Percentiles rank a stretch among this genome's conserved stretches.
Conservation (phyloP, 1,139 yeast species). For the Debaryomyces fabryi region DNA sequence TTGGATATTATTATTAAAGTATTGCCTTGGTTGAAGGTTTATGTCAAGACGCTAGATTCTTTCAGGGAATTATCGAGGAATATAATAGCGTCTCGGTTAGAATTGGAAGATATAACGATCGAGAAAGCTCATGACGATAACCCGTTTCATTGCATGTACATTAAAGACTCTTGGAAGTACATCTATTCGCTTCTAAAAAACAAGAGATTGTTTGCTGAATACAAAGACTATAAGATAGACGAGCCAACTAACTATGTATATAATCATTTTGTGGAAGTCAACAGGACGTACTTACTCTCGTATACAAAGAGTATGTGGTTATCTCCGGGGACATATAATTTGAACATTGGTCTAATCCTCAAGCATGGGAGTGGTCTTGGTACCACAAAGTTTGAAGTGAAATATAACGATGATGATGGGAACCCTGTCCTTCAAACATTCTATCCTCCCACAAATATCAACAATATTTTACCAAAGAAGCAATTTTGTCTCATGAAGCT, state of each 20-base stretch:
- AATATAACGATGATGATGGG: slow-evolving; percentile 26
- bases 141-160: slow-evolving; percentile 29
- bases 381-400: slow-evolving; percentile 57
- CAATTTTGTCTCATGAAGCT: slow-evolving; percentile 55
- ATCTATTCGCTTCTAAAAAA: slow-evolving; percentile 53
- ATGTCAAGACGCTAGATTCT: slow-evolving; percentile 51
- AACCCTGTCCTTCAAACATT: slow-evolving; percentile 36
- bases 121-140: slow-evolving; percentile 12
- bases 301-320: slow-evolving; percentile 50
- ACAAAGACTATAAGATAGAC: slow-evolving; percentile 52
- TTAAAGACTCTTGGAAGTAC: slow-evolving; percentile 59
- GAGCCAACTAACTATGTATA: slow-evolving; percentile 51
- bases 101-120: slow-evolving; percentile 17
- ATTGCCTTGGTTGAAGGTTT: slow-evolving; percentile 45
- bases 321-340: slow-evolving; percentile 55
- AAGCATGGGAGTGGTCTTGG: slow-evolving; percentile 60
- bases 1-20: slow-evolving; percentile 29
- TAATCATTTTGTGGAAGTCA: slow-evolving; percentile 49
- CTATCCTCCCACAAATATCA: slow-evolving; percentile 60
- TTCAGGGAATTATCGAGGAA: slow-evolving; percentile 41
- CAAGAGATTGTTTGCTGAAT: slow-evolving; percentile 56
- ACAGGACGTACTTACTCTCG: slow-evolving; percentile 52
- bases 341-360: slow-evolving; percentile 55
- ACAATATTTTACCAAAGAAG: slow-evolving; percentile 57
- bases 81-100: slow-evolving; percentile 35